Percentiles rank a stretch among this genome's conserved stretches.
Conservation (phyloP, 345 rosid genomes). For the Capsella bursapastoris region DNA sequence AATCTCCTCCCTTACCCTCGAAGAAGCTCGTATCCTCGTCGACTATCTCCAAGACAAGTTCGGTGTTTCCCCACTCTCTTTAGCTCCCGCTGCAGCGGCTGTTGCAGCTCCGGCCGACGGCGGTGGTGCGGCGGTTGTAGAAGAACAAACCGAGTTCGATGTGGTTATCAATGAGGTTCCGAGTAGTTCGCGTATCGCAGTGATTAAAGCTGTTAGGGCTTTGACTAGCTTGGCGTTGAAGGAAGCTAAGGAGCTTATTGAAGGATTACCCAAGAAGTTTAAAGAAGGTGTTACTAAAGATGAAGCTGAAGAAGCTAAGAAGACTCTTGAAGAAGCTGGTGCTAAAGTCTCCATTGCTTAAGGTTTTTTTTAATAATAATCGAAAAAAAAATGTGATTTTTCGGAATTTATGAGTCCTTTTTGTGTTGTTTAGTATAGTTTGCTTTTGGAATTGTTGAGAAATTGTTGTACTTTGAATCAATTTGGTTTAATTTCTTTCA, state of each 20-base stretch:
- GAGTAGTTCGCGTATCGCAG: slow-evolving; percentile 68
- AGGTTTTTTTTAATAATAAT: background rate
- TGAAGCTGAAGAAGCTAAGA: slow-evolving; percentile 90
- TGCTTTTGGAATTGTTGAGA: slow-evolving; percentile 30
- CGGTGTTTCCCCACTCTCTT: slow-evolving; percentile 77
- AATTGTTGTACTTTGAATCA: slow-evolving; percentile 27
- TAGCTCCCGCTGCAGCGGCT: slow-evolving; percentile 62
- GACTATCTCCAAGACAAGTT: slow-evolving; percentile 86
- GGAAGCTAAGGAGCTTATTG: slow-evolving; percentile 87
- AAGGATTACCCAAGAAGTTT: slow-evolving; percentile 87
- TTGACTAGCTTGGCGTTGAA: slow-evolving; percentile 79
- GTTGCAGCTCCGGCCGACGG: slow-evolving; percentile 52
- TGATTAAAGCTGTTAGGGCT: slow-evolving; percentile 79
- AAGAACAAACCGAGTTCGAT: slow-evolving; percentile 87
- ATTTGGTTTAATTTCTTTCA: background rate
- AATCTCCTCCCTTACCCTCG: slow-evolving; percentile 71
- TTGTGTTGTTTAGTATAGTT: slow-evolving; percentile 22
- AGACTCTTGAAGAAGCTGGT: slow-evolving; percentile 85
- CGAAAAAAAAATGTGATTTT: background rate
- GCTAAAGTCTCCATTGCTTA: slow-evolving; percentile 68
- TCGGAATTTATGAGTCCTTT: slow-evolving; percentile 2
- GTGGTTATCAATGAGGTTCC: slow-evolving; percentile 82
- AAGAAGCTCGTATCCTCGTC: slow-evolving; percentile 74
- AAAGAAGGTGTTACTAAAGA: slow-evolving; percentile 75
- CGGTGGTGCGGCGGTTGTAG: slow-evolving; percentile 48